phyloP scores from a whole-genome alignment of 768 basidiomycete genomes.

The Clavaria fumosa region DNA sequence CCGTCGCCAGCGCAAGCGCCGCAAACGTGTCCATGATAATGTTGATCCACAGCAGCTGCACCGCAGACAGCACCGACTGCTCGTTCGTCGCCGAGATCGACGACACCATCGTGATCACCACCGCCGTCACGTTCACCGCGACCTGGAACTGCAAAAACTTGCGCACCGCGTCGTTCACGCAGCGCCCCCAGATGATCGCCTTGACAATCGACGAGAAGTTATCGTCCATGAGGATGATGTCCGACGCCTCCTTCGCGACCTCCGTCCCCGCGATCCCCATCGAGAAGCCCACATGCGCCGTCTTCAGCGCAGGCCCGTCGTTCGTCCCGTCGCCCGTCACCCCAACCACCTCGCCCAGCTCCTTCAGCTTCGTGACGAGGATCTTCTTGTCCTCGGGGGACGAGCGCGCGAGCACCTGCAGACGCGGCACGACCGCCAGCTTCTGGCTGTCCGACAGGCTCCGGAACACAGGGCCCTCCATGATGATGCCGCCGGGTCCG shows the following conservation, averaged over 20 bases:
- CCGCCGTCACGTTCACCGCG: constrained; percentile 90
- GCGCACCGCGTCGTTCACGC: constrained; percentile 93
- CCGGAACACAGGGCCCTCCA: constrained; percentile 95
- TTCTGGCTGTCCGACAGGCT: constrained; percentile 54
- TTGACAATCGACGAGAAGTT: constrained; percentile 93
- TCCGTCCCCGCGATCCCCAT: constrained; percentile 97
- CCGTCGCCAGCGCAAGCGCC: constrained; percentile 92
- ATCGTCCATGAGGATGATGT: constrained; percentile 97
- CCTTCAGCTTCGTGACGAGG: constrained; percentile 76
- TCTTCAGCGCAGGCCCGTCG: constrained; percentile 92
- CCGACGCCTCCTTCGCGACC: constrained; percentile 97
- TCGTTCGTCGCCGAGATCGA: constrained; percentile 70
- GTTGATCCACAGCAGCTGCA: constrained; percentile 97
- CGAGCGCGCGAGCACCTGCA: constrained; percentile 94
- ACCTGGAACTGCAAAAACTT: constrained; percentile 97
- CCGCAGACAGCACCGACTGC: constrained; percentile 79
- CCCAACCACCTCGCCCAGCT: constrained; percentile 79
- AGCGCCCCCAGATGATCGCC: constrained; percentile 98
- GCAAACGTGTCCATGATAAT: constrained; percentile 99
- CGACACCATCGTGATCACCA: constrained; percentile 83
- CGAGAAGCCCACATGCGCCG: constrained; percentile 91
- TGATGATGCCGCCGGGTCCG: constrained; percentile 84
- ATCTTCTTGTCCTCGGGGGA: constrained; percentile 96
- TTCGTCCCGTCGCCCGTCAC: constrained; percentile 98
- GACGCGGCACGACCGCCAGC: constrained; percentile 72